phyloP scores from a whole-genome alignment of 139 green algal species.

The Ettlia oleoabundans region DNA sequence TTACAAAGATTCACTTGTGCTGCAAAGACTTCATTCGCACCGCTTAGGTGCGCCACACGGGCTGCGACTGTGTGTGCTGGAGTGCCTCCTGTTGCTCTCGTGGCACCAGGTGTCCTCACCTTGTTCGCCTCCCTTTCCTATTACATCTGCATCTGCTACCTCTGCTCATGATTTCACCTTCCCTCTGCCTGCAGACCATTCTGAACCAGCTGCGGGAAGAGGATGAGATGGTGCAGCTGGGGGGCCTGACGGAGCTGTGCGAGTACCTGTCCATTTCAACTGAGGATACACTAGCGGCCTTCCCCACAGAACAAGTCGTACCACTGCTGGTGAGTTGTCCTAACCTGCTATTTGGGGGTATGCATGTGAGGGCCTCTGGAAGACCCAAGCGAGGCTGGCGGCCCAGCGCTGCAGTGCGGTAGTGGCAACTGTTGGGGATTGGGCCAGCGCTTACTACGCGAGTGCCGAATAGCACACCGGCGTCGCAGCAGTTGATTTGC shows the following conservation, averaged over 20 bases:
- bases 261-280: slow-evolving; percentile 91
- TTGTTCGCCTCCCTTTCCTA: no score
- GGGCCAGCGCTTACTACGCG: not conserved
- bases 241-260: slow-evolving; percentile 86
- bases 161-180: not conserved
- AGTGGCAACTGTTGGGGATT: no score
- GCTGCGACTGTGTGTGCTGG: no score
- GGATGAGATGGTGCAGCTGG: slow-evolving; percentile 80
- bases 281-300: slow-evolving; percentile 84
- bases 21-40: no score
- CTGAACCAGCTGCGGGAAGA: slow-evolving; percentile 74
- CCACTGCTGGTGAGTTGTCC: slow-evolving; percentile 78
- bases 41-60: no score
- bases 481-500: not conserved
- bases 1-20: no score
- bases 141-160: no score
- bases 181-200: slow-evolving; percentile 63
- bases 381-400: no score
- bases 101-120: no score
- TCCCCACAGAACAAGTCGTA: slow-evolving; percentile 88
- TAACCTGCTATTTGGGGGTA: not conserved
- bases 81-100: no score
- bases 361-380: no score
- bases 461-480: not conserved
- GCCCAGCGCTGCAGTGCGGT: no score